These are phyloP conservation scores for Kitagawia praeruptora DNA, from an alignment of 129 eudicot species.

Conservation along the genomic window DNA sequence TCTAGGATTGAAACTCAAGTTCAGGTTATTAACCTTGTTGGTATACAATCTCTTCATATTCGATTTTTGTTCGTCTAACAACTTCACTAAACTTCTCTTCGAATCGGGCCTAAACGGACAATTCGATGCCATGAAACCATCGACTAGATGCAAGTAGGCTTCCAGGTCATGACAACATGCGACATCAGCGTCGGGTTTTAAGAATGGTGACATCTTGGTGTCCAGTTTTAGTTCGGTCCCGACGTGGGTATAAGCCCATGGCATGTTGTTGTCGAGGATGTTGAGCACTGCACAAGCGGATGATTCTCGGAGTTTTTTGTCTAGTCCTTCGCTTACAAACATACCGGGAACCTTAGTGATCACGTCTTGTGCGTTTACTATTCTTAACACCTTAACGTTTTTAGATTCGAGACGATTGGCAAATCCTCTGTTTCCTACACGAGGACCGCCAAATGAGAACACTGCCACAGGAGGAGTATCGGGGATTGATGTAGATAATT, in stretches of 20 bases:
- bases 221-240: slow-evolving; percentile 72
- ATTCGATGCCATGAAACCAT: slow-evolving; percentile 71
- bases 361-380: slow-evolving; percentile 69
- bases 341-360: slow-evolving; percentile 90
- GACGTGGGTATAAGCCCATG: slow-evolving; percentile 89
- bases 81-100: slow-evolving; percentile 64
- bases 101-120: slow-evolving; percentile 83
- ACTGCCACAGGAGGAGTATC: slow-evolving; percentile 72
- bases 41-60: slow-evolving; percentile 74
- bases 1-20: slow-evolving; percentile 43
- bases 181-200: slow-evolving; percentile 71
- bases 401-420: slow-evolving; percentile 38
- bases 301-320: slow-evolving; percentile 43
- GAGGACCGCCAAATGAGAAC: slow-evolving; percentile 89
- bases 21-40: slow-evolving; percentile 27
- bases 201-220: slow-evolving; percentile 64
- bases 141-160: slow-evolving; percentile 85
- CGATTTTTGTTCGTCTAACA: slow-evolving; percentile 63
- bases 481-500: slow-evolving; percentile 37
- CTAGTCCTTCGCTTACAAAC: slow-evolving; percentile 81
- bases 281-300: slow-evolving; percentile 35
- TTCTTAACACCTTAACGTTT: slow-evolving; percentile 65
- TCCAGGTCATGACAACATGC: slow-evolving; percentile 97
- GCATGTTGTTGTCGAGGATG: slow-evolving; percentile 63
- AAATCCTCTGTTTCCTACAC: slow-evolving; percentile 77